Evolutionary conservation across 768 basidiomycete species (phyloP), one percentile per base, ranked within the genome.

Genomic region (Phylloporus arenicola): DNA sequence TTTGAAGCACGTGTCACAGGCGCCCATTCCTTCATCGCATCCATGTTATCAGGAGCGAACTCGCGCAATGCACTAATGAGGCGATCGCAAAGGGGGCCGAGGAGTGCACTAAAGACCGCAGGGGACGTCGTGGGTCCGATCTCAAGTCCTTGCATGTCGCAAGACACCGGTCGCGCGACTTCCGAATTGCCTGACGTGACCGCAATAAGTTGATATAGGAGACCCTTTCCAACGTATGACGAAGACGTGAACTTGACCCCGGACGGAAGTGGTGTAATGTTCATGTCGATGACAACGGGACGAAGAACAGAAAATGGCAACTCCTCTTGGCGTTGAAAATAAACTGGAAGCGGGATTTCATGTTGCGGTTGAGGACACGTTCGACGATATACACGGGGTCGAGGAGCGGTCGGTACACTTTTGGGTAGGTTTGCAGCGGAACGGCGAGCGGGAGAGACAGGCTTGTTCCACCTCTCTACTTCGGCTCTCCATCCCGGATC

Each of bases 201-300:
- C n/a, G 71, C 59, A 43, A 82, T 52, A 14, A 90, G 72, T 20
- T 84, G 79, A 49, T 74, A 64, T 16, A 92, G 76, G 59, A 75
- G 72, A 1, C 86, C 85, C 50, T 72, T 81, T 8, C 75, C 77
- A 39, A 84, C 73, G 54, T 81, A 85, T 6, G 83, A 79, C 9
- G 72, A 67, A 2, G 67, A 34, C 1, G 59, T 62, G 55, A 91
- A 84, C 31, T 72, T 72, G 31, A 78, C 65, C 3, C 82, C 83
- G 3, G 77, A 70, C 20, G 70, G 72, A 6, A 88, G 65, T 27
- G 68, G 66, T 4, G 64, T 63, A 12, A 88, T 73, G 25, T 72
- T 72, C 57, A 82, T 76, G 66, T 91, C 82, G 51, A 72, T 56
- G 47, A 64, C 55, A 34, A 77, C 59, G 10, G 64, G 56, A 11